Percentiles rank a stretch among this genome's conserved stretches.
Conservation (phyloP, 2,329 filamentous ascomycete genomes). For the Sphaerulina populicola region DNA sequence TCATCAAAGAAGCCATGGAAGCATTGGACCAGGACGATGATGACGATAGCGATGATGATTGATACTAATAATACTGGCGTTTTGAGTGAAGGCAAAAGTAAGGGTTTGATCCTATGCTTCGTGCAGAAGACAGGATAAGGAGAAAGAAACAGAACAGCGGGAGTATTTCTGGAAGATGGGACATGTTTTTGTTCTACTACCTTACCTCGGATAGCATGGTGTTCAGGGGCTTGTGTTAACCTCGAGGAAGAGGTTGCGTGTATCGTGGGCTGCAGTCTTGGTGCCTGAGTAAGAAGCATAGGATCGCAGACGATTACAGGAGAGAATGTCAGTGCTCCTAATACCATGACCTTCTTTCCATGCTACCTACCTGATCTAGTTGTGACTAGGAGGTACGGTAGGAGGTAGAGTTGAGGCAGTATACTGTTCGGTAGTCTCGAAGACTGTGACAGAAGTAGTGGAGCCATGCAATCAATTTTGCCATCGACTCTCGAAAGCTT, state of each 20-base stretch:
- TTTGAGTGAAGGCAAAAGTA: background rate
- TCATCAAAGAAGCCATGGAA: slow-evolving; percentile 96
- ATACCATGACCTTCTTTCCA: no score
- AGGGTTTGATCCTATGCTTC: background rate
- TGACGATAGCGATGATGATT: slow-evolving; percentile 24
- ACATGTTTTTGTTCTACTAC: background rate
- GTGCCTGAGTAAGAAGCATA: no score
- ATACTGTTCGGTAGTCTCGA: no score
- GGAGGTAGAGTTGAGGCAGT: no score
- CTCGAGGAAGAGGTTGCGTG: background rate
- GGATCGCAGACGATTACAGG: no score
- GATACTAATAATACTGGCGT: background rate
- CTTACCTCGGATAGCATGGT: slow-evolving; percentile 4
- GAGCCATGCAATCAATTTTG: no score
- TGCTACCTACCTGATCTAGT: no score
- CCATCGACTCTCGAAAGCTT: no score
- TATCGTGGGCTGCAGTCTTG: background rate
- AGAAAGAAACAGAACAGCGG: background rate
- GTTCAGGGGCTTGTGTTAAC: background rate
- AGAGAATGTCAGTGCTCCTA: no score
- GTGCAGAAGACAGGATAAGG: background rate
- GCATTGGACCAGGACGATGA: slow-evolving; percentile 46
- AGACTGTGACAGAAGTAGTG: no score
- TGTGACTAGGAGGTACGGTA: no score
- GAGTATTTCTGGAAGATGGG: background rate